phyloP scores from a whole-genome alignment of 495 filamentous ascomycete genomes.

The Lophium mytilinum region DNA sequence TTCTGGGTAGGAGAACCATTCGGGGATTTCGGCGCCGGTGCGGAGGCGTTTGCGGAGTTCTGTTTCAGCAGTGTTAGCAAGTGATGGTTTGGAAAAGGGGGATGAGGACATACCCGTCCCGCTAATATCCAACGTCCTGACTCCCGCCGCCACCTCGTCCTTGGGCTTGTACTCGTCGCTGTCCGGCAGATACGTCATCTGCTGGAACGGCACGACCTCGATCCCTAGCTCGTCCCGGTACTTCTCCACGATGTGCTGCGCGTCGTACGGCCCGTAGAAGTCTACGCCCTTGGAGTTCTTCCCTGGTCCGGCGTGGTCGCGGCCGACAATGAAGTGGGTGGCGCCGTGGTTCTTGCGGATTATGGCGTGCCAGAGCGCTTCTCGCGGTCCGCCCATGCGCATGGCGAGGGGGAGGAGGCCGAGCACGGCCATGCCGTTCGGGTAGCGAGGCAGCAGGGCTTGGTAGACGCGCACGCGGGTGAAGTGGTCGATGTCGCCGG shows the following conservation, averaged over 20 bases:
- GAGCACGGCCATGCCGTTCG: conserved; percentile 97
- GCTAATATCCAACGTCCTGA: conserved; percentile 91
- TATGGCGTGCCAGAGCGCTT: conserved; percentile 99
- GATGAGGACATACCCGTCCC: conserved; percentile 49
- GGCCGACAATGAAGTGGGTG: conserved; percentile 98
- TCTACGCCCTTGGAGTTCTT: conserved; percentile 94
- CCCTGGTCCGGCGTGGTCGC: conserved; percentile 94
- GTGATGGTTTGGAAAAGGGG: background rate
- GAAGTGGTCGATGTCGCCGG: conserved; percentile 99
- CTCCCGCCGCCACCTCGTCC: conserved; percentile 75
- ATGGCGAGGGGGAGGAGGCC: conserved; percentile 93
- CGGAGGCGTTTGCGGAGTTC: conserved; percentile 86
- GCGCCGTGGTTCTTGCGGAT: conserved; percentile 99
- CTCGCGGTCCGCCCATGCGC: conserved; percentile 97
- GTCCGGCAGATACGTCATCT: conserved; percentile 98
- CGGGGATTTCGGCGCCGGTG: conserved; percentile 86
- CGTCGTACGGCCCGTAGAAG: conserved; percentile 97
- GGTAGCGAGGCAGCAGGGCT: conserved; percentile 92
- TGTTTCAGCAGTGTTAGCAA: conserved; percentile 2
- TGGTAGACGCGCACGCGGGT: conserved; percentile 97
- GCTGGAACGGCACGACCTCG: conserved; percentile 97
- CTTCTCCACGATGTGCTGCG: conserved; percentile 95
- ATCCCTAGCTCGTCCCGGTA: conserved; percentile 94
- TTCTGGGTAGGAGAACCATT: conserved; percentile 99
- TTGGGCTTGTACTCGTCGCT: conserved; percentile 91